Percentiles rank a stretch among this genome's conserved stretches.
phyloP scores from a whole-genome alignment of 2,329 filamentous ascomycete genomes.

The Phoma sp. region DNA sequence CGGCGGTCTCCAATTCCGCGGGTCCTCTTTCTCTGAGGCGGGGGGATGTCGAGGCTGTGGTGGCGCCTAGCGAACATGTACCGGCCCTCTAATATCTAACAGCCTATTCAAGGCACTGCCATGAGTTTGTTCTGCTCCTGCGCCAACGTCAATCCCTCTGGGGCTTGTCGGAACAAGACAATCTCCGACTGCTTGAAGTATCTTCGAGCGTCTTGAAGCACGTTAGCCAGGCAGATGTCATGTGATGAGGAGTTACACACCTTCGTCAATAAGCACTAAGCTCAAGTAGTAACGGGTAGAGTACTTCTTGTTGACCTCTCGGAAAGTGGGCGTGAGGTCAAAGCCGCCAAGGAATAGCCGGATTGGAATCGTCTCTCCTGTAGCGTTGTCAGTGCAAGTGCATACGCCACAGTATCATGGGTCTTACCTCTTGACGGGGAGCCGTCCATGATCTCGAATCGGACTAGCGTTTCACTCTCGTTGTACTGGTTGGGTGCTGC shows the following conservation, averaged over 20 bases:
- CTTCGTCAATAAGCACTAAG: constrained; percentile 93
- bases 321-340: constrained; percentile 96
- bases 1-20: not conserved
- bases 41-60: not conserved
- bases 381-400: constrained; percentile 27
- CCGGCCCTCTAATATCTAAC: not conserved
- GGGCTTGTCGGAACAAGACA: constrained; percentile 84
- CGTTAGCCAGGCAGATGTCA: constrained; percentile 11
- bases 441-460: constrained; percentile 99
- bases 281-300: constrained; percentile 98
- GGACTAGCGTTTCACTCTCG: constrained; percentile 95
- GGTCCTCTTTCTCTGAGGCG: not conserved
- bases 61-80: not conserved
- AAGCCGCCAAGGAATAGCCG: constrained; percentile 96
- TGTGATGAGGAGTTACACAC: constrained; percentile 51
- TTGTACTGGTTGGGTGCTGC: constrained; percentile 99
- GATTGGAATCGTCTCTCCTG: constrained; percentile 91
- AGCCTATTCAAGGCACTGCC: constrained; percentile 42
- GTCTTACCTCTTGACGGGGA: constrained; percentile 87
- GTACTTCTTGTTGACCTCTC: constrained; percentile 99
- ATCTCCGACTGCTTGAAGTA: constrained; percentile 99
- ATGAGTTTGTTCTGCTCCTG: constrained; percentile 55
- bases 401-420: not conserved
- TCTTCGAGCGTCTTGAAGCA: constrained; percentile 78
- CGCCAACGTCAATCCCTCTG: constrained; percentile 57